Evolutionary conservation across 2,329 filamentous ascomycete genomes (phyloP), one percentile per base, ranked within the genome.

Genomic region (Tolypocladium cylindrosporum): DNA sequence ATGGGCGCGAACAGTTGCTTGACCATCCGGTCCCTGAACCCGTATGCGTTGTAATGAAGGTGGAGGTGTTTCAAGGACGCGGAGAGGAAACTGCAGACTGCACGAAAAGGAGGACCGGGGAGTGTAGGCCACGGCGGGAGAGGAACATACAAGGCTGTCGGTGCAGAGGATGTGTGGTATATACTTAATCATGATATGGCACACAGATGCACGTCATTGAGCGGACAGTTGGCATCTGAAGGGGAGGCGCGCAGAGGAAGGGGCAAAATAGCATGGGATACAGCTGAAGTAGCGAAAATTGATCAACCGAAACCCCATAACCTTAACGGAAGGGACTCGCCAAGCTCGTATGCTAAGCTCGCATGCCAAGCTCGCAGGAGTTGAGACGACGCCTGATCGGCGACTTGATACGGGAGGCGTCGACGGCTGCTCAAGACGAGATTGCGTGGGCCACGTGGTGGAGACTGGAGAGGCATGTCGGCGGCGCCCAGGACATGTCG

Each of bases 21-120:
- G 73, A 91, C 89, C n/a, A 91, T 91, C 68, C 86, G 89, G 61
- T 91, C 88, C 43, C 76, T 91, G 67, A 92, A 92, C 78, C 89
- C 89, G 19, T 92, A 88, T 70, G 89, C 89, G 57, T 73, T 85
- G 66, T 84, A 72, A 72, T 61, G 55, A 31, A 55, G 58, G 59
- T 21, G 40, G 42, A 31, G 40, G 36, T 21, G 55, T 40, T 53
- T 57, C 58, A 36, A 31, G 14, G 14, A 10, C 37, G 50, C 24
- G 19, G 51, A 55, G 36, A 48, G 31, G 51, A 51, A 24, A 36
- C 16, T 21, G 55, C 58, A 59, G 54, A 59, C 39, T 61, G 60
- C 37, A 56, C 21, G 41, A 53, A 58, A 39, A 50, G 43, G 10
- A 59, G 24, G 53, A 31, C 4, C 14, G 34, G 24, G 53, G 16